These are phyloP conservation scores for Lineolata rhizophorae DNA, from an alignment of 495 filamentous ascomycete species.

Conservation along the genomic window DNA sequence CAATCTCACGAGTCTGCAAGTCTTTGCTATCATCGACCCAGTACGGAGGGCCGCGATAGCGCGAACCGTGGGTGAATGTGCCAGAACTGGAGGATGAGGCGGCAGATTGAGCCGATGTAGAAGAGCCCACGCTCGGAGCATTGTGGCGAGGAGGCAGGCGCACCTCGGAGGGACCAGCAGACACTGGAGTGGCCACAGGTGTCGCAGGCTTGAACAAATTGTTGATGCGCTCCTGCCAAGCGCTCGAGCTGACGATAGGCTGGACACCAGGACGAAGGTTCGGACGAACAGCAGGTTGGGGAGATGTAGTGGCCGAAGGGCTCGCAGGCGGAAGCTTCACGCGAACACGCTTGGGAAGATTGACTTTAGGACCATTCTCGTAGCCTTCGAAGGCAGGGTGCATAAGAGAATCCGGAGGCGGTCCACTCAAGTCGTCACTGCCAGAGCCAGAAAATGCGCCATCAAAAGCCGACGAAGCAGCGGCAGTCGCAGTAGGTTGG, in stretches of 20 bases:
- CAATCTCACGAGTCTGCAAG: too few relatives aligned
- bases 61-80: too few relatives aligned
- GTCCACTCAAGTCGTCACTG: too few relatives aligned
- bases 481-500: conserved; percentile 1
- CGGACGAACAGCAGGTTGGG: conserved; percentile 2
- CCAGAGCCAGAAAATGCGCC: too few relatives aligned
- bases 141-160: too few relatives aligned
- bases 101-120: conserved; percentile 3
- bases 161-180: too few relatives aligned
- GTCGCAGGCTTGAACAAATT: too few relatives aligned
- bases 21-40: conserved; percentile 12
- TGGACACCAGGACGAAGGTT: too few relatives aligned
- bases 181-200: too few relatives aligned
- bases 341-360: conserved; percentile 13
- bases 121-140: conserved; percentile 2
- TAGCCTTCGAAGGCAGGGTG: conserved; percentile 16
- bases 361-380: conserved; percentile 12
- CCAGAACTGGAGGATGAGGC: not conserved
- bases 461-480: conserved; percentile 6
- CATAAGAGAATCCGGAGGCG: conserved; percentile 15
- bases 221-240: conserved; percentile 14
- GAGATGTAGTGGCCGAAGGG: conserved; percentile 5
- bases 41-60: too few relatives aligned
- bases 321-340: conserved; percentile 17
- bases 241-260: too few relatives aligned